Base-by-base conservation (phyloP, 345 rosid species). In the Syzygium grande region DNA sequence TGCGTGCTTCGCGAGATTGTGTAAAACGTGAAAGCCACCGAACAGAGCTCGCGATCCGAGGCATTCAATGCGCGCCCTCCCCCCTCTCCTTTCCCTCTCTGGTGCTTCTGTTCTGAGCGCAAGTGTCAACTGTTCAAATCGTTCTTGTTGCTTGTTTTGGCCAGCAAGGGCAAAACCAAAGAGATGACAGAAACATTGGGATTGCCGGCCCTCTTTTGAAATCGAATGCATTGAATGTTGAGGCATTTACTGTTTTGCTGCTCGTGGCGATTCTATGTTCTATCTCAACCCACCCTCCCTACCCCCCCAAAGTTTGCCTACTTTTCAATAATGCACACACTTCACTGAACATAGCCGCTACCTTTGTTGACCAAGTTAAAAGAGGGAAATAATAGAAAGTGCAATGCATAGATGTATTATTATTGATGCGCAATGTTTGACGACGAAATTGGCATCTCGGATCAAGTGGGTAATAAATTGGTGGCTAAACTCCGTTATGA, bases 11-110 rank as follows among this genome's bases (percentile, higher is more conserved):
- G 73, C 38, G 19, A 14, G 38, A 13, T n/a, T 2, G 84, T 46
- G 43, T 16, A 85, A 29, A 89, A 87, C 55, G 89, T 91, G 93
- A 91, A 89, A 90, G 87, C 88, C 89, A 91, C 90, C 84, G 53
- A 79, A 87, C 89, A 73, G 58, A 43, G 92, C 93, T 27, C 91
- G 88, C 84, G 91, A 90, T 90, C 93, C 91, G 87, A 91, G 53
- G 83, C 83, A 73, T 38, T 73, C 83, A 73, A 73, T 73, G 41
- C 38, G 1, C 13, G 12, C 29, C 11, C 13, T 25, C 15, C n/a
- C n/a, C 29, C 11, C 13, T 14, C 0, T 9, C 11, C 29, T 58
- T 25, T 58, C 65, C 84, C 84, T 43, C 21, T 10, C 43, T 19
- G 52, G 11, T 51, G 19, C 84, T 9, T 11, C 46, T 68, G 80